Evolutionary conservation across 495 filamentous ascomycete genomes (phyloP).

Genomic region (Podospora conica): DNA sequence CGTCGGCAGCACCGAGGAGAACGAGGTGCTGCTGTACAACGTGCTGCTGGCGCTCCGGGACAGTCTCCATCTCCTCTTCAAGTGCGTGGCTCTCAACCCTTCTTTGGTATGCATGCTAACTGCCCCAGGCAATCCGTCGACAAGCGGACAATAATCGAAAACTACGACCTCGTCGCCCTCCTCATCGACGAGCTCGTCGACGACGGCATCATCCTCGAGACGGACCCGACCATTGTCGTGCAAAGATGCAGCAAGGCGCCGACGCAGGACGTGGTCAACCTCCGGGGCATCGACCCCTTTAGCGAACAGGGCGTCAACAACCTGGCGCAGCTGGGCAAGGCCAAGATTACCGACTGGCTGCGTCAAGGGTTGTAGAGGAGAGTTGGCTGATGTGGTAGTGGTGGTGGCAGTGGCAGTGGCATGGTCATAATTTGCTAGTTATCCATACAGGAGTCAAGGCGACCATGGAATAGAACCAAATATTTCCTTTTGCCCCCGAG

Average conservation of each 20-base stretch:
- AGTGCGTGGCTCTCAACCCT: slow-evolving; percentile 26
- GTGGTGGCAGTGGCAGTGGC: not conserved
- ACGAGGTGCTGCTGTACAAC: slow-evolving; percentile 93
- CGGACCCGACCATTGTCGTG: slow-evolving; percentile 86
- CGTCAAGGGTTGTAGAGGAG: slow-evolving; percentile 60
- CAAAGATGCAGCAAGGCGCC: slow-evolving; percentile 87
- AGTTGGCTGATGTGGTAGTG: not conserved
- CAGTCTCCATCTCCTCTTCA: slow-evolving; percentile 84
- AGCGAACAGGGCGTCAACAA: slow-evolving; percentile 95
- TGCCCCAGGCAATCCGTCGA: slow-evolving; percentile 65
- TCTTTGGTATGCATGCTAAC: not conserved
- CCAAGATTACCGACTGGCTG: slow-evolving; percentile 84
- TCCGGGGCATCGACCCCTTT: slow-evolving; percentile 83
- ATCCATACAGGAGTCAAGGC: not conserved
- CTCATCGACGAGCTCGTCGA: slow-evolving; percentile 95
- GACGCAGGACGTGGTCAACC: slow-evolving; percentile 72
- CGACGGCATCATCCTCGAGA: slow-evolving; percentile 95
- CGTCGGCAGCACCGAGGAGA: slow-evolving; percentile 79
- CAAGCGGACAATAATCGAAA: slow-evolving; percentile 95
- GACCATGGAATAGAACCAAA: not conserved
- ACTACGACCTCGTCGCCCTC: slow-evolving; percentile 87
- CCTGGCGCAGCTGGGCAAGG: slow-evolving; percentile 90
- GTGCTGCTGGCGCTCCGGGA: slow-evolving; percentile 85
- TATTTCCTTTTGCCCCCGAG: not conserved
- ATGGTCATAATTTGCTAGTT: not conserved